These are phyloP conservation scores for Suillus tomentosus DNA, from an alignment of 768 basidiomycete species.

Conservation along the genomic window DNA sequence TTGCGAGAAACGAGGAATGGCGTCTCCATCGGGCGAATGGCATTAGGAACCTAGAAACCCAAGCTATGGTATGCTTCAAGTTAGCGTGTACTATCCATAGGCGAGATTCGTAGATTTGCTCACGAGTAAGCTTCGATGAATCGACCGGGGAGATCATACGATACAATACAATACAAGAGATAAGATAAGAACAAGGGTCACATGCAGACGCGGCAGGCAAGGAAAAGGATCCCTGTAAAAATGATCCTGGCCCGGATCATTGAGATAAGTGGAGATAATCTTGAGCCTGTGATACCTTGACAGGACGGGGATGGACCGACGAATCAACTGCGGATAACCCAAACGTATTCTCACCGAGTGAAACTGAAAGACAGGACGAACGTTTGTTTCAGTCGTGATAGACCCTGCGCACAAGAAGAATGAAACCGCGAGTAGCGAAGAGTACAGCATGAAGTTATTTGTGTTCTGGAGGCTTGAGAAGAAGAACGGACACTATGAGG, in stretches of 20 bases:
- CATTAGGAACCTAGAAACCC: neutral
- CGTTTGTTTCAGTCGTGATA: neutral
- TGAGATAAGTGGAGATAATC: neutral
- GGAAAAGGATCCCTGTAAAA: neutral
- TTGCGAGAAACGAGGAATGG: neutral
- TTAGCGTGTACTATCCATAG: constrained; percentile 5
- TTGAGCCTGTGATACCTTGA: neutral
- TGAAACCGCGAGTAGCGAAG: neutral
- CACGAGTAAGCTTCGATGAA: neutral
- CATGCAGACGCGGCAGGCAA: neutral
- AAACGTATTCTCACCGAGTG: neutral
- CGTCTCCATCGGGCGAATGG: neutral
- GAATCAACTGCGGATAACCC: neutral
- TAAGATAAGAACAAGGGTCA: constrained; percentile 3
- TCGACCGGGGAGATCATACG: neutral
- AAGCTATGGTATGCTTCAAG: neutral
- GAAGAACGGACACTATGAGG: neutral
- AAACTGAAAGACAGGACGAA: neutral
- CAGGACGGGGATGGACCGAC: neutral
- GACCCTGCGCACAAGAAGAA: neutral
- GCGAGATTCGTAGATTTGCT: neutral
- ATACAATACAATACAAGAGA: neutral
- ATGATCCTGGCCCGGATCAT: neutral
- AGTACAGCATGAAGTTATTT: neutral
- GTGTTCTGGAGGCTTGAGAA: neutral